phyloP scores from a whole-genome alignment of 2,329 filamentous ascomycete genomes.

The Phoma herbarum region DNA sequence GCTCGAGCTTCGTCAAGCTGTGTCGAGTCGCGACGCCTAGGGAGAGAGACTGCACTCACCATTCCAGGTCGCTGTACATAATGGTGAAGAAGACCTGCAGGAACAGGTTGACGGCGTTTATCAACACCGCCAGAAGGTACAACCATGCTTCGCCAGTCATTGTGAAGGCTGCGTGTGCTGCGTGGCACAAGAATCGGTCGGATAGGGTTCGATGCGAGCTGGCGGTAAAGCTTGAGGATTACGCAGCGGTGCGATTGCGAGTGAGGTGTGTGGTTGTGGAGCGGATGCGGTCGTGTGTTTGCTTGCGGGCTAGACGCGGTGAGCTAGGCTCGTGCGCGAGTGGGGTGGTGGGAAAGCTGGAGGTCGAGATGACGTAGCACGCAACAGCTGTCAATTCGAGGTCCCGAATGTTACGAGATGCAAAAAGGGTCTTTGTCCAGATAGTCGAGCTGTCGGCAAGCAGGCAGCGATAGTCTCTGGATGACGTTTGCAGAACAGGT shows the following conservation, averaged over 20 bases:
- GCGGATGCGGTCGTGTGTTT: conserved; percentile 46
- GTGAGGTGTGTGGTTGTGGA: conserved; percentile 29
- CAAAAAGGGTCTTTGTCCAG: conserved; percentile 15
- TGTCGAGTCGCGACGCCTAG: background rate
- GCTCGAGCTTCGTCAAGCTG: background rate
- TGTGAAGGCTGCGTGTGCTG: conserved; percentile 51
- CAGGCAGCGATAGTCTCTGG: conserved; percentile 41
- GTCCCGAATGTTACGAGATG: conserved; percentile 5
- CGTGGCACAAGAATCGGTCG: conserved; percentile 29
- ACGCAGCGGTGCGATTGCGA: conserved; percentile 25
- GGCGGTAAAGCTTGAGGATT: conserved; percentile 22
- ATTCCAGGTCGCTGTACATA: conserved; percentile 99
- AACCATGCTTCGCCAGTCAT: conserved; percentile 99
- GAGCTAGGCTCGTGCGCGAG: conserved; percentile 44
- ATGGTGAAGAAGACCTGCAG: conserved; percentile 99
- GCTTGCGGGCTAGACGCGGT: conserved; percentile 44
- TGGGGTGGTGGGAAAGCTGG: conserved; percentile 35
- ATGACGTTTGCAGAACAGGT: conserved; percentile 47
- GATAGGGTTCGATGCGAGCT: conserved; percentile 19
- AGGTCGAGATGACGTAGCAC: conserved; percentile 37
- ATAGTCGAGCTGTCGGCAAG: conserved; percentile 25
- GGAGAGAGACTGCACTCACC: conserved; percentile 68
- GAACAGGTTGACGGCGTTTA: conserved; percentile 99
- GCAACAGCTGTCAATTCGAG: conserved; percentile 14
- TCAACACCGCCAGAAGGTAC: conserved; percentile 95